Evolutionary conservation across 2,329 filamentous ascomycete species (phyloP), one percentile per base, ranked within the genome.

Genomic region (Ophiosphaerella korrae): DNA sequence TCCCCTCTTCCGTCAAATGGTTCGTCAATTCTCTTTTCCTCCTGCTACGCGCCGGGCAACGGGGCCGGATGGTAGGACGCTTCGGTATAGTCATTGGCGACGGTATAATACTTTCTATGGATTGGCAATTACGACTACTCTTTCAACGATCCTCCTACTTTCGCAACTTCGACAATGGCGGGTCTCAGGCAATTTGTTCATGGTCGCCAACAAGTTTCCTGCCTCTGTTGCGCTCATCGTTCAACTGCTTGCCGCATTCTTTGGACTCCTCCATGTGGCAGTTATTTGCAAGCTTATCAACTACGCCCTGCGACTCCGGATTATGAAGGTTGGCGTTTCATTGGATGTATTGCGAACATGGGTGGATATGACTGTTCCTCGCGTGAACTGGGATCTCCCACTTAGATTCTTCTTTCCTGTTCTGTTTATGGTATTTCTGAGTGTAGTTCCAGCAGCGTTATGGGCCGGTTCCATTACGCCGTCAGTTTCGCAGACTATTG

Each of bases 401-500:
- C 55, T 67, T 9, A 61, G 65, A 31, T 65, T 66, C 52, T 67
- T 68, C 55, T 62, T 67, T 41, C 63, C 64, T 1, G 58, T 63
- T 0, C 21, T 63, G 1, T 51, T 62, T 3, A 47, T 58, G 9
- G 62, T 66, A 24, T 56, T 66, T 14, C 53, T 66, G 5, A 61
- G 60, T 52, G 50, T 68, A 5, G 60, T 67, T 6, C 62, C 64
- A 21, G 61, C 64, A 23, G 66, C 58, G 33, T 52, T 68, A 35
- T 68, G 64, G 64, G 64, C 66, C 42, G 66, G 64, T 62, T 64
- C 61, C 33, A 66, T 67, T 31, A 66, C 64, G n/a, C 63, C 64
- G 4, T 54, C 62, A 3, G 53, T 68, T 2, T 53, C 56, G 9
- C 45, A 45, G 32, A 61, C 61, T 5, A 57, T 50, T 12, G 51